phyloP scores from a whole-genome alignment of 1,284 basidiomycete genomes.

The Marasmius oreades region DNA sequence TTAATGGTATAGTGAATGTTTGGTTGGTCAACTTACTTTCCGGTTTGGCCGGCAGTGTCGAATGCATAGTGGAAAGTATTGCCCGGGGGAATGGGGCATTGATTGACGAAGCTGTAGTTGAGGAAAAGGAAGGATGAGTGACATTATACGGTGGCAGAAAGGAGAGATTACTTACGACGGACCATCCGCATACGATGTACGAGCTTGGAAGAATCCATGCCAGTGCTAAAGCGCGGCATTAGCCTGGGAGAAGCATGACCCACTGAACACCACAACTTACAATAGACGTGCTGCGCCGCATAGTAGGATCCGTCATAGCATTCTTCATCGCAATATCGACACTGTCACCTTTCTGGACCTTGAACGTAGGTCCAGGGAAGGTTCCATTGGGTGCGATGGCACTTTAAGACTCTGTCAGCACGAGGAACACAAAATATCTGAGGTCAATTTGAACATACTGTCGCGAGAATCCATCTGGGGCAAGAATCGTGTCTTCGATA shows the following conservation, averaged over 20 bases:
- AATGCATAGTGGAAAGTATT: slow-evolving; percentile 28
- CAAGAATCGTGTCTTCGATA: slow-evolving; percentile 19
- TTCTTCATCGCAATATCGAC: slow-evolving; percentile 22
- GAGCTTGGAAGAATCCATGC: slow-evolving; percentile 27
- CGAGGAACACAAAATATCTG: not conserved
- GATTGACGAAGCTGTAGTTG: slow-evolving; percentile 26
- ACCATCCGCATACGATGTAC: slow-evolving; percentile 24
- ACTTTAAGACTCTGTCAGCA: slow-evolving; percentile 8
- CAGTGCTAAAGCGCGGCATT: slow-evolving; percentile 22
- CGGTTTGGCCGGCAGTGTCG: slow-evolving; percentile 26
- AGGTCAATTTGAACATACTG: slow-evolving; percentile 10
- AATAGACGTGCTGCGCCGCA: slow-evolving; percentile 25
- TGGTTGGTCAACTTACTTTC: slow-evolving; percentile 16
- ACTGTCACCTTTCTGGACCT: slow-evolving; percentile 22
- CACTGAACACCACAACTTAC: slow-evolving; percentile 11
- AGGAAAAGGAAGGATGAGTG: not conserved
- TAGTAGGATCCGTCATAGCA: slow-evolving; percentile 19
- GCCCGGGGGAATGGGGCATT: slow-evolving; percentile 43
- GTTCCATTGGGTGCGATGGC: slow-evolving; percentile 21
- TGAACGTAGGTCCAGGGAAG: slow-evolving; percentile 23
- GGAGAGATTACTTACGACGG: slow-evolving; percentile 24
- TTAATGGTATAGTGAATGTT: slow-evolving; percentile 2
- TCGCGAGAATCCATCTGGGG: slow-evolving; percentile 23
- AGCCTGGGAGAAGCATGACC: not conserved
- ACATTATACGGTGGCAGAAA: not conserved